Evolutionary conservation across 768 basidiomycete genomes (phyloP).

Genomic region (Suillus brevipes): DNA sequence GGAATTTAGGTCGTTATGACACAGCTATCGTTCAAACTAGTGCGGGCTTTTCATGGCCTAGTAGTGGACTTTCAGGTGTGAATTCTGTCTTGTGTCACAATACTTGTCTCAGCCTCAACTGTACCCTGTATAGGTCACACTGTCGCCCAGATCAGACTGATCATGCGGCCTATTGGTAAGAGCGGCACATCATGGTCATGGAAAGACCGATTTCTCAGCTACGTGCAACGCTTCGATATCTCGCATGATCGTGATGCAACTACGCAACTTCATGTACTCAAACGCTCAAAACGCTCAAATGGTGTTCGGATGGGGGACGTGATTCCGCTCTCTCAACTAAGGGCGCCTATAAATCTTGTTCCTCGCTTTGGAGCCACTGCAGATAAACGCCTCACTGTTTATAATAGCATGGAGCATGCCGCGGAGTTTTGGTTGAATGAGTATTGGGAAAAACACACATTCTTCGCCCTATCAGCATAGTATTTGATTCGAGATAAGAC

Average conservation of each 20-base stretch:
- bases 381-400: constrained; percentile 20
- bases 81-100: too few species aligned
- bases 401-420: constrained; percentile 24
- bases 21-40: too few species aligned
- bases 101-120: too few species aligned
- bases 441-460: constrained; percentile 32
- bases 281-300: constrained; percentile 16
- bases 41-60: too few species aligned
- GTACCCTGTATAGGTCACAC: constrained; percentile 2
- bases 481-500: background rate
- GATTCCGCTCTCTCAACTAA: constrained; percentile 24
- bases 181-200: background rate
- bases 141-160: constrained; percentile 4
- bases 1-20: too few species aligned
- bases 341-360: constrained; percentile 26
- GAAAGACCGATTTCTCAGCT: constrained; percentile 21
- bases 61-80: too few species aligned
- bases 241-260: constrained; percentile 17
- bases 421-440: constrained; percentile 32
- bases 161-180: constrained; percentile 1
- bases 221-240: constrained; percentile 28
- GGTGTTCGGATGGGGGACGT: constrained; percentile 26
- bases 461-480: constrained; percentile 6
- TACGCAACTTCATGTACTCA: constrained; percentile 25
- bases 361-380: constrained; percentile 30